Evolutionary conservation across 352 stramenopile species (phyloP).

Genomic region (Blastocystis sp.): DNA sequence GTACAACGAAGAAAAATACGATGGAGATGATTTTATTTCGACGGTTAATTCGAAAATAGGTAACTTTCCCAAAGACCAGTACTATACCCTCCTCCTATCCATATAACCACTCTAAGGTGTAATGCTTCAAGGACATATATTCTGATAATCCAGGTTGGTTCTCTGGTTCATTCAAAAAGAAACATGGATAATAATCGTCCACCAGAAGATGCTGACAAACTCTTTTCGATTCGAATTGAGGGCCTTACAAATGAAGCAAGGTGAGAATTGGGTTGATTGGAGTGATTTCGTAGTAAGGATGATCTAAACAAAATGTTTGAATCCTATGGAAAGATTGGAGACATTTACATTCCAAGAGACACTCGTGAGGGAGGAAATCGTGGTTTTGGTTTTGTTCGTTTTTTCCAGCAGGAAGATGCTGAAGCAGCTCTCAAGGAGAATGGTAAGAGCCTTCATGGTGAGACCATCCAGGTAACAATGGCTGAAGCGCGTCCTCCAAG

Average conservation of each 20-base stretch:
- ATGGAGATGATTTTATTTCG: no score
- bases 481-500: slow-evolving; percentile 51
- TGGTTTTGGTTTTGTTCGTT: slow-evolving; percentile 65
- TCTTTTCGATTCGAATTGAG: slow-evolving; percentile 57
- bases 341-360: slow-evolving; percentile 63
- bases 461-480: slow-evolving; percentile 6
- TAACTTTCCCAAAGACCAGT: no score
- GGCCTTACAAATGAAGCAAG: slow-evolving; percentile 18
- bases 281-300: slow-evolving; percentile 29
- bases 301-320: slow-evolving; percentile 64
- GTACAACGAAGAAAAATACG: no score
- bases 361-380: slow-evolving; percentile 21
- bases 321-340: slow-evolving; percentile 53
- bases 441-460: neutral
- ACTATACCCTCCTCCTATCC: no score
- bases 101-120: no score
- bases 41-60: no score
- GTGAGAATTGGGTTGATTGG: neutral
- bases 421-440: slow-evolving; percentile 31
- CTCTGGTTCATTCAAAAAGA: no score
- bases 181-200: slow-evolving; percentile 55
- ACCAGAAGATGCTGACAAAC: neutral
- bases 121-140: no score
- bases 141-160: no score
- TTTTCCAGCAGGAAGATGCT: slow-evolving; percentile 39